These are phyloP conservation scores for Fusarium torreyae DNA, from an alignment of 2,329 filamentous ascomycete species.

Conservation along the genomic window DNA sequence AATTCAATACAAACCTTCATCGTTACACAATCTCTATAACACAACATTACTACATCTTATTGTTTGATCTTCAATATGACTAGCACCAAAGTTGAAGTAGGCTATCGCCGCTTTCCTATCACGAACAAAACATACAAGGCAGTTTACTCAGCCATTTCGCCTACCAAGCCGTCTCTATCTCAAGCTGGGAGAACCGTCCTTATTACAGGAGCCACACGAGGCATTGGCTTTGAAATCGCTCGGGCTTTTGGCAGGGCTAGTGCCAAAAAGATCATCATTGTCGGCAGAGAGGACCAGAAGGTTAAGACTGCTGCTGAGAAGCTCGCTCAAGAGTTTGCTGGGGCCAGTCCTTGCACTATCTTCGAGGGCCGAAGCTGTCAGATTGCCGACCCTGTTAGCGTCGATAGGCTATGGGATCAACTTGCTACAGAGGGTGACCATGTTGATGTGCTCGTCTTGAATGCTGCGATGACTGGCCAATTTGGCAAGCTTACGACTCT, in stretches of 20 bases:
- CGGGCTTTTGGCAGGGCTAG: neutral
- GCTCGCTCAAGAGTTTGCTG: neutral
- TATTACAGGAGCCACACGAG: constrained; percentile 5
- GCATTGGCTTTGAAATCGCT: constrained; percentile 5
- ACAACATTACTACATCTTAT: neutral
- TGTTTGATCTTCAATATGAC: neutral
- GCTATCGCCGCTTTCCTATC: neutral
- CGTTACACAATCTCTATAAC: neutral
- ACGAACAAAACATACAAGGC: neutral
- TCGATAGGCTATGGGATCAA: constrained; percentile 1
- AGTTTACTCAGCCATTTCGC: constrained; percentile 6
- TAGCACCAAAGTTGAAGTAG: neutral
- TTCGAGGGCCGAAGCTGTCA: constrained; percentile 1
- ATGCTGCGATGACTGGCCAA: constrained; percentile 14
- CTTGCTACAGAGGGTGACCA: neutral
- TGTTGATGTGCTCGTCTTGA: neutral
- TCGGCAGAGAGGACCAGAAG: neutral
- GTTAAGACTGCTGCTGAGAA: neutral
- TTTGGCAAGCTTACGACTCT: constrained; percentile 4
- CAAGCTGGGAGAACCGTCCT: constrained; percentile 10
- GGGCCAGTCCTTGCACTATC: neutral
- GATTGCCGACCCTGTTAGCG: constrained; percentile 1
- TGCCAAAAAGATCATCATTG: neutral
- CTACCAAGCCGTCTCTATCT: constrained; percentile 2
- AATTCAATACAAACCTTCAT: neutral